Conservation (phyloP, 257 asterid species). For the Thymus quinquecostatus region DNA sequence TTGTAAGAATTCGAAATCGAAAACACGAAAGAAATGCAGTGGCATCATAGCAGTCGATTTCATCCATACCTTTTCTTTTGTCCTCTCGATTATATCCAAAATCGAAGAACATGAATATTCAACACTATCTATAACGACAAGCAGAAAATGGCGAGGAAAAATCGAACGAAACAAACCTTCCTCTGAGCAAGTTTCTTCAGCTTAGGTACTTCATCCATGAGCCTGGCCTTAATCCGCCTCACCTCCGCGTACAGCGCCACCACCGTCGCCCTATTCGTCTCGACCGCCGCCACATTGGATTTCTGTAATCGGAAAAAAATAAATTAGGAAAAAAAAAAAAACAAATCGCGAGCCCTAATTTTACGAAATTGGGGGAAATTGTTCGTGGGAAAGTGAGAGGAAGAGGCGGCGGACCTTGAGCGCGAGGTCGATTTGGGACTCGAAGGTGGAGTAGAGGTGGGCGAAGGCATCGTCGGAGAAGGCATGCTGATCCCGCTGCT, state of each 20-base stretch:
- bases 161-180: constrained; percentile 41
- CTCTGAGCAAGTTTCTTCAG: constrained; percentile 75
- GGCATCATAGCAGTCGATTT: constrained; percentile 1
- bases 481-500: constrained; percentile 49
- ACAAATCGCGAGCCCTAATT: background rate
- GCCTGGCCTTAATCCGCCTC: constrained; percentile 79
- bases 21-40: background rate
- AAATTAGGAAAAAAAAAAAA: too few species aligned
- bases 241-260: constrained; percentile 94
- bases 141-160: background rate
- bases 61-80: background rate
- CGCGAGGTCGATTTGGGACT: constrained; percentile 69
- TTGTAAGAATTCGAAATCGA: background rate
- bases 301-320: constrained; percentile 38
- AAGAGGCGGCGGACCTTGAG: constrained; percentile 38
- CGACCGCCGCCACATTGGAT: constrained; percentile 62
- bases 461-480: constrained; percentile 74
- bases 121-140: background rate
- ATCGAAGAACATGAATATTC: background rate
- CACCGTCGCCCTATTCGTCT: constrained; percentile 80
- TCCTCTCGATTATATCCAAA: background rate
- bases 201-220: constrained; percentile 80
- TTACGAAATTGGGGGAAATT: too few species aligned
- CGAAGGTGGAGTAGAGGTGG: constrained; percentile 67
- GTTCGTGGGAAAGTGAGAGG: background rate